phyloP scores from a whole-genome alignment of 2,329 filamentous ascomycete genomes.

The Orbilia ellipsospora region DNA sequence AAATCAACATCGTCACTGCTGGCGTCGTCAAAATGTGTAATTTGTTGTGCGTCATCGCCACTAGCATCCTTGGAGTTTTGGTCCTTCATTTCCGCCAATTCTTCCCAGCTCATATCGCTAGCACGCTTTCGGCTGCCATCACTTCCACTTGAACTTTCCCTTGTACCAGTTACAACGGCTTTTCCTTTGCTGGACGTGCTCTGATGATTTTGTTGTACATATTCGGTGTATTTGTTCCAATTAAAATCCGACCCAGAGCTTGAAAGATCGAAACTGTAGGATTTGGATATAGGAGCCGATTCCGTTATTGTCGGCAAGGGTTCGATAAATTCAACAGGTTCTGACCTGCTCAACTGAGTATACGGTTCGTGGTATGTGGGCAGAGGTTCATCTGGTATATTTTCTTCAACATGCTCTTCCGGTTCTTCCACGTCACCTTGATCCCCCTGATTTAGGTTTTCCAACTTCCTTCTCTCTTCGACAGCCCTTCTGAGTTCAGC shows the following conservation, averaged over 20 bases:
- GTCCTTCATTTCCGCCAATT: slow-evolving; percentile 39
- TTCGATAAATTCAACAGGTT: slow-evolving; percentile 4
- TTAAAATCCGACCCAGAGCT: slow-evolving; percentile 51
- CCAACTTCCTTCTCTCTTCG: slow-evolving; percentile 52
- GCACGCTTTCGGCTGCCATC: slow-evolving; percentile 48
- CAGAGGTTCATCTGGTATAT: neutral
- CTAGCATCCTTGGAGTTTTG: slow-evolving; percentile 39
- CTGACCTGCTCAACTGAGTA: neutral
- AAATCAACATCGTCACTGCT: slow-evolving; percentile 56
- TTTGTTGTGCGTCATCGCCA: slow-evolving; percentile 41
- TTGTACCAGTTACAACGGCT: slow-evolving; percentile 18
- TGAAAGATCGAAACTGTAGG: slow-evolving; percentile 46
- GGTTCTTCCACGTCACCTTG: slow-evolving; percentile 13
- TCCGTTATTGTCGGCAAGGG: neutral
- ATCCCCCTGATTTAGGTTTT: slow-evolving; percentile 2
- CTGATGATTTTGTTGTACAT: slow-evolving; percentile 27
- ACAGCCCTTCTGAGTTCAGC: slow-evolving; percentile 56
- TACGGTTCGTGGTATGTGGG: neutral
- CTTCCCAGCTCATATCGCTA: slow-evolving; percentile 54
- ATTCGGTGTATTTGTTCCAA: slow-evolving; percentile 54
- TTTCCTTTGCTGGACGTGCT: slow-evolving; percentile 30
- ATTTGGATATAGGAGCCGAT: slow-evolving; percentile 13
- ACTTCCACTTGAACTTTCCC: slow-evolving; percentile 51
- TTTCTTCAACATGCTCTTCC: neutral
- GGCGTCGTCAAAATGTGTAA: slow-evolving; percentile 32